Evolutionary conservation across 2,329 filamentous ascomycete genomes (phyloP), one percentile per base, ranked within the genome.

Genomic region (Monilinia vaccinii-corymbosi): DNA sequence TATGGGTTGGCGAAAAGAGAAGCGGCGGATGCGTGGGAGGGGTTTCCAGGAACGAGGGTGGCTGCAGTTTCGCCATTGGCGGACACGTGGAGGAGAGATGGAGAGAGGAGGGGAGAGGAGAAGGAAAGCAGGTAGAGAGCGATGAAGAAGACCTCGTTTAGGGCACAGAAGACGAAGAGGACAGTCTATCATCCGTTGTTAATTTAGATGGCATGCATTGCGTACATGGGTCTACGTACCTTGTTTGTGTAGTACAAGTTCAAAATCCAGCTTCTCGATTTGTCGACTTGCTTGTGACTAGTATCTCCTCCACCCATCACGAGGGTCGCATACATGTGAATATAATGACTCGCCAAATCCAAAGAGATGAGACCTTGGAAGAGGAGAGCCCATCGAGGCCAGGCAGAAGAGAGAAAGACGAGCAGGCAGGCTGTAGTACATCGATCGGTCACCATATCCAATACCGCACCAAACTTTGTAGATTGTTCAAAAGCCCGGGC

Each of bases 391-490:
- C 91, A 97, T 60, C 92, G 84, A 5, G 94, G 94, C 77, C 96
- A 99, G 23, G 94, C 94, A 16, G 91, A 95, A 45, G 90, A 91
- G 64, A 99, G 77, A 78, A 97, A 99, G 55, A 97, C 92, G 52
- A 99, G 83, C 68, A 99, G 77, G 75, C 94, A 99, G 2, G 93
- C 86, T 3, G 94, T 99, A 34, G 93, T 97, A 79, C 94, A 97
- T 62, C 94, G 88, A 75, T 99, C 94, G 21, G 94, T 99, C 63
- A 99, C 93, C 94, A 99, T 99, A 77, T 99, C 94, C 65, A 99
- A 81, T 38, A 99, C 93, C 36, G 93, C 94, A 65, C 94, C 94
- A 73, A 99, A 99, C 65, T 89, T 89, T 58, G 94, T 97, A 42
- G 89, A 93, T 75, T 99, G 94, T 70, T 96, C 84, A 73, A 93